phyloP scores from a whole-genome alignment of 2,329 filamentous ascomycete genomes.

The Penicillium sp. region DNA sequence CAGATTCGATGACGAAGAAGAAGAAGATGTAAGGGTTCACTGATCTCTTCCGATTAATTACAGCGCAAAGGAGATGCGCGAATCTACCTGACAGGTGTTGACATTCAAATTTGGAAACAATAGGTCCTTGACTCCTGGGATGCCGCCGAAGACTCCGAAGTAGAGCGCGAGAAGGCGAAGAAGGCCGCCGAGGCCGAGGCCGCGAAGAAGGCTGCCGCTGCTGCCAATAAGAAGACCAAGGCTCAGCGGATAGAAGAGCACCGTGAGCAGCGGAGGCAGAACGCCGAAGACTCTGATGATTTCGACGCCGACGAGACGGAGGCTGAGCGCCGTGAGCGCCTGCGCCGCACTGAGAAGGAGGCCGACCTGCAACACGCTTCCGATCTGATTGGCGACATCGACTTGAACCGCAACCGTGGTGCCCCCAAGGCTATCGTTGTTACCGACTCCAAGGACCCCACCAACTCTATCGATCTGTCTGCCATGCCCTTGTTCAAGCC shows the following conservation, averaged over 20 bases:
- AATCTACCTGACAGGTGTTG: not conserved
- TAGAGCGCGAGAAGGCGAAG: constrained; percentile 89
- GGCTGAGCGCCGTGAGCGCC: constrained; percentile 68
- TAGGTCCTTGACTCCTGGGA: constrained; percentile 97
- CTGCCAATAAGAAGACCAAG: constrained; percentile 88
- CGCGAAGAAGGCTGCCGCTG: constrained; percentile 83
- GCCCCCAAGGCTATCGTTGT: constrained; percentile 63
- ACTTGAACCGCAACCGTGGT: constrained; percentile 65
- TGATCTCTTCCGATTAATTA: not conserved
- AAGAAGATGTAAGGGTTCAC: constrained; percentile 65
- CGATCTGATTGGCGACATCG: constrained; percentile 79
- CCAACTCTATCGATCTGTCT: constrained; percentile 75
- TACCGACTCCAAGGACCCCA: constrained; percentile 69
- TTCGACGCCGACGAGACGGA: constrained; percentile 68
- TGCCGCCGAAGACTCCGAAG: constrained; percentile 93
- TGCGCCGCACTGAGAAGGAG: constrained; percentile 79
- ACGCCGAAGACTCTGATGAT: constrained; percentile 56
- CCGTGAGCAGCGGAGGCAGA: constrained; percentile 61
- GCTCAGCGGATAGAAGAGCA: constrained; percentile 80
- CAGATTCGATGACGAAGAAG: constrained; percentile 93
- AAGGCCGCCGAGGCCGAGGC: constrained; percentile 83
- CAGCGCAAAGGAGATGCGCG: constrained; percentile 1
- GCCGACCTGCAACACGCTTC: constrained; percentile 85
- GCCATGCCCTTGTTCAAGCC: constrained; percentile 84
- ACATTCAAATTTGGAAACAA: not conserved